These are phyloP conservation scores for Rhizopus arrhizus DNA, from an alignment of 371 early-diverging fungal genomes.

Conservation along the genomic window DNA sequence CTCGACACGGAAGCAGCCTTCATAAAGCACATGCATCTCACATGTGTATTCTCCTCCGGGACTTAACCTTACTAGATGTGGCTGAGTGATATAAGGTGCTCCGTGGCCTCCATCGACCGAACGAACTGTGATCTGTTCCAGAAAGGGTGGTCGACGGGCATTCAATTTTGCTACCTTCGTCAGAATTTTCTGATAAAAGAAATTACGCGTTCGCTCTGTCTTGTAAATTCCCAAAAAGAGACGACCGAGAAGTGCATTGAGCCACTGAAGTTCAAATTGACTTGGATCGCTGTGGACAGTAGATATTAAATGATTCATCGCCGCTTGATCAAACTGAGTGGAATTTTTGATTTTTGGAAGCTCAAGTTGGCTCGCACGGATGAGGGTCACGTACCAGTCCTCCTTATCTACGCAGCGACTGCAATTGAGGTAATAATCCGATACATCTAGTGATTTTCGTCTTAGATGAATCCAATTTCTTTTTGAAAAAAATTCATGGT, in stretches of 20 bases:
- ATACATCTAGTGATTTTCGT: conserved; percentile 17
- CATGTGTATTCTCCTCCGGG: conserved; percentile 72
- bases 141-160: conserved; percentile 69
- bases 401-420: conserved; percentile 78
- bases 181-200: conserved; percentile 65
- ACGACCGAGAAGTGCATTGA: conserved; percentile 87
- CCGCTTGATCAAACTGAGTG: conserved; percentile 55
- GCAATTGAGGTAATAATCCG: conserved; percentile 56
- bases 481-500: conserved; percentile 63
- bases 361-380: conserved; percentile 44
- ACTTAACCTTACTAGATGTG: conserved; percentile 67
- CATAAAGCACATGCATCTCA: conserved; percentile 78
- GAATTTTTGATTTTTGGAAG: conserved; percentile 11
- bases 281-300: conserved; percentile 58
- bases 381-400: conserved; percentile 79
- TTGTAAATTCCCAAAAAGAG: conserved; percentile 75
- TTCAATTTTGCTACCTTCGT: conserved; percentile 69
- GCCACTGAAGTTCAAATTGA: conserved; percentile 73
- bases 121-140: conserved; percentile 78
- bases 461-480: conserved; percentile 54
- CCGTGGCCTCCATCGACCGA: conserved; percentile 79
- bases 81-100: conserved; percentile 79
- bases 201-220: conserved; percentile 58
- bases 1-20: conserved; percentile 72
- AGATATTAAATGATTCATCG: conserved; percentile 56